phyloP scores from a whole-genome alignment of 2,329 filamentous ascomycete genomes.

The Talaromyces sp. region DNA sequence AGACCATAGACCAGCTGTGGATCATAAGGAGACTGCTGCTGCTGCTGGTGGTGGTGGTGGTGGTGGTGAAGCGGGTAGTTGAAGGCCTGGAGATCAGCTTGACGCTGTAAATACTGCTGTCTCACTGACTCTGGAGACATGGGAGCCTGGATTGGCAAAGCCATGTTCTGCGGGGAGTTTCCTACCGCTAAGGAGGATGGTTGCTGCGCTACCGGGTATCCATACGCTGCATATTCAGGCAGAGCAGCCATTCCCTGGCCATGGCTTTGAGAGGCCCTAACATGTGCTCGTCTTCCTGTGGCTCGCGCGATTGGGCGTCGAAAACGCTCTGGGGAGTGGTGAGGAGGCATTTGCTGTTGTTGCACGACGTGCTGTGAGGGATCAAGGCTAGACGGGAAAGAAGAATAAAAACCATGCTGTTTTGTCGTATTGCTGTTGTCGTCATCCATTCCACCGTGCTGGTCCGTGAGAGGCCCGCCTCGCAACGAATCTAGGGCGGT shows the following conservation, averaged over 20 bases:
- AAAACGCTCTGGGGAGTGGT: conserved; percentile 41
- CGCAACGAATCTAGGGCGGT: conserved; percentile 51
- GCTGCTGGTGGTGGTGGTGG: conserved; percentile 29
- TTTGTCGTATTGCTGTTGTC: conserved; percentile 57
- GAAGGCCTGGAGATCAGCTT: conserved; percentile 8
- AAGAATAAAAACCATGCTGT: conserved; percentile 68
- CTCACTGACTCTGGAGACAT: conserved; percentile 49
- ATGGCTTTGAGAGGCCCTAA: conserved; percentile 25
- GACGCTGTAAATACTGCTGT: conserved; percentile 17
- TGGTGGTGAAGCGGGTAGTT: conserved; percentile 15
- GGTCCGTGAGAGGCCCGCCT: conserved; percentile 49
- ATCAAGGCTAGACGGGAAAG: conserved; percentile 47
- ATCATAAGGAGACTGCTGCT: conserved; percentile 46
- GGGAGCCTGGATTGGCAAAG: conserved; percentile 59
- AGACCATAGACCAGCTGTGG: conserved; percentile 76
- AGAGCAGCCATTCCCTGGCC: conserved; percentile 28
- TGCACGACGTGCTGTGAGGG: conserved; percentile 48
- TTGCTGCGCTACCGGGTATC: conserved; percentile 52
- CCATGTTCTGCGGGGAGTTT: conserved; percentile 41
- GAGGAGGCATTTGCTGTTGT: conserved; percentile 33
- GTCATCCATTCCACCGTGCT: conserved; percentile 69
- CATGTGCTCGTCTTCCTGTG: neutral
- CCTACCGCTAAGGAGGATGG: conserved; percentile 28
- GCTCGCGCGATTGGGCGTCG: conserved; percentile 22
- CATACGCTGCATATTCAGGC: conserved; percentile 44